phyloP scores from a whole-genome alignment of 768 basidiomycete genomes.

The Lactarius deliciosus region DNA sequence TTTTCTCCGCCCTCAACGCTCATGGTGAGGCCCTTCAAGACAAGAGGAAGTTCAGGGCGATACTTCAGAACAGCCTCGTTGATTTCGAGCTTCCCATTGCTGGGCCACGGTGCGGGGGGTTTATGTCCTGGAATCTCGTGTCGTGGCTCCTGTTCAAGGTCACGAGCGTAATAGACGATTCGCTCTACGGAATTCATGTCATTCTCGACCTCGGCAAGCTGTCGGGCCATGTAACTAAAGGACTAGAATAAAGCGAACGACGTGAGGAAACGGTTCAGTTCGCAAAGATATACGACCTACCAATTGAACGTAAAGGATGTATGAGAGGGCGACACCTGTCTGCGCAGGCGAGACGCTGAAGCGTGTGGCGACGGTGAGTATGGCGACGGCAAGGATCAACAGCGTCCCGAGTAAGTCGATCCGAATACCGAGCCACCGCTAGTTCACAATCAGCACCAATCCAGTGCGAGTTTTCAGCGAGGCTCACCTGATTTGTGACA shows the following conservation, averaged over 20 bases:
- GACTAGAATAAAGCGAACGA: conserved; percentile 37
- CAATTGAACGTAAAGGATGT: conserved; percentile 78
- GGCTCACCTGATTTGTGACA: conserved; percentile 41
- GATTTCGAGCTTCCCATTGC: conserved; percentile 69
- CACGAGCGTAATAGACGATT: conserved; percentile 74
- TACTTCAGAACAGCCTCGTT: conserved; percentile 77
- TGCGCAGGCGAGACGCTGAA: conserved; percentile 77
- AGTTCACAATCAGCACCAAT: conserved; percentile 45
- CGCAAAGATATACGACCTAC: conserved; percentile 35
- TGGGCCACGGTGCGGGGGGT: conserved; percentile 71
- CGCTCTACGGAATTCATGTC: conserved; percentile 90
- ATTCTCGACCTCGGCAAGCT: conserved; percentile 86
- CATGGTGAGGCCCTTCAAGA: conserved; percentile 81
- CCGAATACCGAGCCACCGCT: conserved; percentile 86
- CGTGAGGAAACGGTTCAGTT: not conserved
- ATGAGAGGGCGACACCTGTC: conserved; percentile 74
- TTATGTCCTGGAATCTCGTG: conserved; percentile 60
- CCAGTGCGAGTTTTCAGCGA: too few relatives aligned
- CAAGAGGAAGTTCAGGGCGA: conserved; percentile 82
- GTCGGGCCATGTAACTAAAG: conserved; percentile 75
- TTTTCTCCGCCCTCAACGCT: conserved; percentile 75
- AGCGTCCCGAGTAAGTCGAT: conserved; percentile 80
- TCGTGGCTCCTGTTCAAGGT: conserved; percentile 80
- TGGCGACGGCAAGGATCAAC: conserved; percentile 73
- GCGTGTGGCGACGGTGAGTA: conserved; percentile 76